Evolutionary conservation across 106 monocot species (phyloP), one percentile per base, ranked within the genome.

Genomic region (Cymbidium sinense): DNA sequence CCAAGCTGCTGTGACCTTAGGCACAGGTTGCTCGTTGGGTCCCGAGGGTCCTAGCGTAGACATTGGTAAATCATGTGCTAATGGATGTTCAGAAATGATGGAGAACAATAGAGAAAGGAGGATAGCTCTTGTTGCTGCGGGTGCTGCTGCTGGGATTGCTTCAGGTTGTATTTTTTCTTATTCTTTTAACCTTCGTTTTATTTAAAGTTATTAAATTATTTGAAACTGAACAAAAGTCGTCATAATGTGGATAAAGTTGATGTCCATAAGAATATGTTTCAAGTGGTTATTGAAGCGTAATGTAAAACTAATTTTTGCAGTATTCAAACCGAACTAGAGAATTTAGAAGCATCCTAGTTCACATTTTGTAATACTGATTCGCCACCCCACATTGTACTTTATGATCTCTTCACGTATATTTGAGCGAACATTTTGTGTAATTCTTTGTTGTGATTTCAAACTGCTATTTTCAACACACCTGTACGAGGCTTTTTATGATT

Each of bases 121-220:
- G 77, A 99, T 95, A 76, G 95, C 99, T 50, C 94, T 99, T 79
- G 81, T 95, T 86, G 99, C 99, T 23, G 99, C 99, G 77, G 99
- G 99, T 67, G 92, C 99, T 72, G 99, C 99, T 84, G 99, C 99
- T 80, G 99, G 99, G 82, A 99, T 99, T 85, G 99, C 99, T 85
- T 99, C 99, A 82, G 99, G 99, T 93, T 87, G 71, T 13, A 34
- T 72, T 73, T 61, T 17, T 76, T 29, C 4, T 39, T 52, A 34
- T 31, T 31, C 7, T 19, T 76, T 54, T 50, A 18, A 31, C 10
- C 37, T 71, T 34, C 2, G 21, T 37, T 19, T 20, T 71, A 13
- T 47, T 71, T 5, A 3, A 31, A 44, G 5, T 12, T 74, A 4
- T 72, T 4, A 74, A 13, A 44, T 35, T 21, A 25, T 44, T 10